Percentiles rank a stretch among this genome's conserved stretches.
Conservation (phyloP, 768 basidiomycete genomes). For the Brasilioporus rufonigricans region DNA sequence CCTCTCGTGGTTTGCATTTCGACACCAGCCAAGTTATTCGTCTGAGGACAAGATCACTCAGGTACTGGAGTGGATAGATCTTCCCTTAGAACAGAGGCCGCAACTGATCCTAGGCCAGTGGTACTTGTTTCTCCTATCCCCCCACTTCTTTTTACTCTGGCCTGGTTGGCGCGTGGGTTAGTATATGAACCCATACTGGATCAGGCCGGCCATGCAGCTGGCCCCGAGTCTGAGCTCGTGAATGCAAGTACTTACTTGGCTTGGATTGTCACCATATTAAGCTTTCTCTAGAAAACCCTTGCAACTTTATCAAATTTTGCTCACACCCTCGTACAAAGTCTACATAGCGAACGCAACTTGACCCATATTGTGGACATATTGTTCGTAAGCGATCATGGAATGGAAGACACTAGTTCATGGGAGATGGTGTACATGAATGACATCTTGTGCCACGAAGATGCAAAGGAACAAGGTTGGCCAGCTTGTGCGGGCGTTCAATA, state of each 20-base stretch:
- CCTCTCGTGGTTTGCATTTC: neutral
- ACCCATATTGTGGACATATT: slow-evolving; percentile 79
- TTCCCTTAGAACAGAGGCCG: slow-evolving; percentile 57
- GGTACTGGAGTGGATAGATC: slow-evolving; percentile 73
- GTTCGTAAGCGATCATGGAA: slow-evolving; percentile 85
- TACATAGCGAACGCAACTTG: slow-evolving; percentile 70
- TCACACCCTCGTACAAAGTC: slow-evolving; percentile 35
- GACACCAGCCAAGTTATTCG: neutral
- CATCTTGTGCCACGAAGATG: slow-evolving; percentile 14
- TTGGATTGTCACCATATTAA: neutral
- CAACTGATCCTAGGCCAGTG: slow-evolving; percentile 65
- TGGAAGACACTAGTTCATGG: slow-evolving; percentile 79
- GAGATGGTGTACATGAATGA: slow-evolving; percentile 75
- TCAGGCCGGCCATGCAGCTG: slow-evolving; percentile 72
- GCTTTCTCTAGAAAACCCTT: slow-evolving; percentile 54
- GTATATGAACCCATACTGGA: slow-evolving; percentile 84
- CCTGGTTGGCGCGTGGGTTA: slow-evolving; percentile 23
- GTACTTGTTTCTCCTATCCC: neutral
- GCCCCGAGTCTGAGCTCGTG: slow-evolving; percentile 62
- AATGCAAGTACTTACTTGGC: slow-evolving; percentile 47
- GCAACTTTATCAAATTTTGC: slow-evolving; percentile 67
- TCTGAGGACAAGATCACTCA: slow-evolving; percentile 61
- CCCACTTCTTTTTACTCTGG: neutral
- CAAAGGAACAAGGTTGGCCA: slow-evolving; percentile 11
- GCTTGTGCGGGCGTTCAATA: slow-evolving; percentile 8